Evolutionary conservation across 176 grass and related monocot species (phyloP).

Genomic region (Rhynchospora pubera): DNA sequence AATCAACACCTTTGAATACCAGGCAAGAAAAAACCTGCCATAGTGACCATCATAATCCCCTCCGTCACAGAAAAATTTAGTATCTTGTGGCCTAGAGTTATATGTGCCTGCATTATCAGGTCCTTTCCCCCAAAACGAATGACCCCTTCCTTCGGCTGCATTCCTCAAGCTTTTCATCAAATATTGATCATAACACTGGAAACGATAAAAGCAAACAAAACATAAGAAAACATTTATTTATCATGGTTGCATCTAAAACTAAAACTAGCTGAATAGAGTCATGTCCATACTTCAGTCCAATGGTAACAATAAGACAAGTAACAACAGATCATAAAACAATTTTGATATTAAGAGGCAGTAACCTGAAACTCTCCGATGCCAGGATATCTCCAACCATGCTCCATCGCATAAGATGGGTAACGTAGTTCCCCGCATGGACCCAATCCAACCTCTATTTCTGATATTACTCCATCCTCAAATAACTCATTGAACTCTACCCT

Average conservation of each 20-base stretch:
- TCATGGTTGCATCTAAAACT: neutral
- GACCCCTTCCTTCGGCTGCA: slow-evolving; percentile 65
- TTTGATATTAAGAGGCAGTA: neutral
- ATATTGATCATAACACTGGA: slow-evolving; percentile 85
- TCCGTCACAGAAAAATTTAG: slow-evolving; percentile 86
- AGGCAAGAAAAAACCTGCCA: slow-evolving; percentile 84
- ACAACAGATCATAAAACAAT: neutral
- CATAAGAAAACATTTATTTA: neutral
- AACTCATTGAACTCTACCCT: slow-evolving; percentile 78
- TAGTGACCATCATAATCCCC: slow-evolving; percentile 89
- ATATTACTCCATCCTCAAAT: slow-evolving; percentile 77
- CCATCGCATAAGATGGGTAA: slow-evolving; percentile 79
- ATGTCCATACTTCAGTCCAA: neutral
- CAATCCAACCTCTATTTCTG: slow-evolving; percentile 81
- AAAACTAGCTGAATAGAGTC: neutral
- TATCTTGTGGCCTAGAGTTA: slow-evolving; percentile 72
- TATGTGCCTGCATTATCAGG: slow-evolving; percentile 76
- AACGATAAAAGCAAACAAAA: slow-evolving; percentile 10
- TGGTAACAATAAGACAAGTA: neutral
- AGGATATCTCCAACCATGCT: slow-evolving; percentile 90
- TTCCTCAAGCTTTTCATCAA: slow-evolving; percentile 67
- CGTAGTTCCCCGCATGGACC: slow-evolving; percentile 81
- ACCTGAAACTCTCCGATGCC: slow-evolving; percentile 99
- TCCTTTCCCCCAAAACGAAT: slow-evolving; percentile 64
- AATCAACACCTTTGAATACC: slow-evolving; percentile 62